These are phyloP conservation scores for Aspergillus persii DNA, from an alignment of 2,329 filamentous ascomycete genomes.

Conservation along the genomic window DNA sequence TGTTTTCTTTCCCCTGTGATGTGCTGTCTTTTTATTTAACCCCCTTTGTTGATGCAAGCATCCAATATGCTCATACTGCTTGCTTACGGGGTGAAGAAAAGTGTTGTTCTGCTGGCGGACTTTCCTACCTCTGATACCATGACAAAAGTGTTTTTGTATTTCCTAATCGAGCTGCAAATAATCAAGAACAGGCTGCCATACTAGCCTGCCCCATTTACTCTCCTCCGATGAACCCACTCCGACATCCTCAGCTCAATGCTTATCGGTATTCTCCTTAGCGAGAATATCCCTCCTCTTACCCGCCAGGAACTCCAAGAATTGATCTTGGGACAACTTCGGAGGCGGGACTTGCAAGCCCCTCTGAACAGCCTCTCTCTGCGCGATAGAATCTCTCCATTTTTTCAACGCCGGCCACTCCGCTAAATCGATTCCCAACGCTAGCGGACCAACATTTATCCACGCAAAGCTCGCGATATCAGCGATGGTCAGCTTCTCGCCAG, in stretches of 20 bases:
- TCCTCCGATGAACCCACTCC: too few species aligned
- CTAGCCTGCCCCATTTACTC: too few species aligned
- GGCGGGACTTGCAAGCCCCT: slow-evolving; percentile 22
- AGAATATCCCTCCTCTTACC: background rate
- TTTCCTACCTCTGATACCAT: background rate
- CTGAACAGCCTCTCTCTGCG: slow-evolving; percentile 28
- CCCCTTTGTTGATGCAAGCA: background rate
- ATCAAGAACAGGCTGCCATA: too few species aligned
- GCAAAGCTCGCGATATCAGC: slow-evolving; percentile 48
- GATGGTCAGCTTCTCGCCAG: slow-evolving; percentile 48
- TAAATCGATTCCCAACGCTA: slow-evolving; percentile 29
- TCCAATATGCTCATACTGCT: background rate
- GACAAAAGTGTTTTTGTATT: background rate
- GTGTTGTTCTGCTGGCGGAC: background rate
- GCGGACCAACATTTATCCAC: slow-evolving; percentile 37
- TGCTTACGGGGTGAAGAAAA: background rate
- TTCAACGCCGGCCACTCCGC: slow-evolving; percentile 31
- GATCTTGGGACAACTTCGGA: slow-evolving; percentile 10
- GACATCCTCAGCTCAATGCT: background rate
- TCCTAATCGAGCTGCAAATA: background rate
- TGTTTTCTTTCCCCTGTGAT: background rate
- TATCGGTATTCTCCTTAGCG: background rate
- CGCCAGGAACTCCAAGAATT: background rate
- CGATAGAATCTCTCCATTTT: slow-evolving; percentile 31
- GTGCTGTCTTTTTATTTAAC: background rate